A percentile compares a stretch with the other conserved stretches of the same genome.
phyloP scores from a whole-genome alignment of 768 basidiomycete species.

The Goffeauzyma gilvescens region DNA sequence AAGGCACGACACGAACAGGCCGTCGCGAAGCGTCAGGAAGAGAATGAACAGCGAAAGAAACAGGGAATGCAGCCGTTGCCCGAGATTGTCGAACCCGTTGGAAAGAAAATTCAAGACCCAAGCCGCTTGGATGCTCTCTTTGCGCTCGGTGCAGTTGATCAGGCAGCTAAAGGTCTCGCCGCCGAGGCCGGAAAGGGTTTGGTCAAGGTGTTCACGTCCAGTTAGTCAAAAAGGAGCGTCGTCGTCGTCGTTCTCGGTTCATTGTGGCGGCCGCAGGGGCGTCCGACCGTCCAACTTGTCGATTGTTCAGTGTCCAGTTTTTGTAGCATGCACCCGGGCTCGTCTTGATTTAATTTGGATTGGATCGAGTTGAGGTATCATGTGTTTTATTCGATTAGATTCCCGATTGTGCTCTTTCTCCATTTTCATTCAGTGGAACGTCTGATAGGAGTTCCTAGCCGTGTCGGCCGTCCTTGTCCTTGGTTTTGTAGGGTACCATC shows the following conservation, averaged over 20 bases:
- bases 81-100: conserved; percentile 62
- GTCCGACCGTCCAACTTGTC: too few species aligned
- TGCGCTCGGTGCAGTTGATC: conserved; percentile 71
- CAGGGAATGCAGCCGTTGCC: conserved; percentile 73
- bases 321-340: too few species aligned
- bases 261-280: too few species aligned
- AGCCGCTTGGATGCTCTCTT: conserved; percentile 72
- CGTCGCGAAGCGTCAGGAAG: conserved; percentile 69
- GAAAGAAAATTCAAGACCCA: conserved; percentile 75
- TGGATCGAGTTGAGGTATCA: too few species aligned
- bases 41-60: conserved; percentile 55
- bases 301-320: too few species aligned
- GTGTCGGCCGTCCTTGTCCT: too few species aligned
- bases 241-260: neutral
- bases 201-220: conserved; percentile 58
- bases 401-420: too few species aligned
- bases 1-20: conserved; percentile 58
- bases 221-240: neutral
- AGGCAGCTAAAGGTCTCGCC: conserved; percentile 52
- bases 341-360: too few species aligned
- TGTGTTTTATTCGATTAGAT: too few species aligned
- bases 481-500: too few species aligned
- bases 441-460: too few species aligned
- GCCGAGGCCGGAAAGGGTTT: conserved; percentile 45
- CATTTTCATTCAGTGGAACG: too few species aligned